A percentile compares a stretch with the other conserved stretches of the same genome.
Conservation (phyloP, 768 basidiomycete genomes). For the Amanita pallidorosea region DNA sequence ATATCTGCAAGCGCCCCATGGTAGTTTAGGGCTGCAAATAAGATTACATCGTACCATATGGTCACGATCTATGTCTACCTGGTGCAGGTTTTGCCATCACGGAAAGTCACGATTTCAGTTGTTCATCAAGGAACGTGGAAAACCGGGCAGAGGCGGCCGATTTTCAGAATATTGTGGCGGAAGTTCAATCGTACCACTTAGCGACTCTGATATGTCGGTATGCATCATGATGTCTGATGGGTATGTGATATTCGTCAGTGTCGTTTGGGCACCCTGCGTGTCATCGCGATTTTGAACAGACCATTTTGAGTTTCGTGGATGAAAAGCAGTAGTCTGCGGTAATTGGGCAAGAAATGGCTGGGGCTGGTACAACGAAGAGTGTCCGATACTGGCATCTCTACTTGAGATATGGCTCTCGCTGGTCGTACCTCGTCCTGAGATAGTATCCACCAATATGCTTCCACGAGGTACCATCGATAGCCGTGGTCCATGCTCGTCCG, state of each 20-base stretch:
- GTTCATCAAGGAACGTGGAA: constrained; percentile 7
- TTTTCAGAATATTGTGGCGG: constrained; percentile 21
- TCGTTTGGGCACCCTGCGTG: background rate
- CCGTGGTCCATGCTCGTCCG: constrained; percentile 10
- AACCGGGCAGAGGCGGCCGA: constrained; percentile 15
- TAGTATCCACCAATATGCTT: background rate
- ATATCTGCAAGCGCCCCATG: background rate
- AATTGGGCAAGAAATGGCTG: background rate
- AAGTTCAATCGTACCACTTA: constrained; percentile 14
- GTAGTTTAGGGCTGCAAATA: background rate
- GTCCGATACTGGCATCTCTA: background rate
- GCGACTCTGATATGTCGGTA: constrained; percentile 17
- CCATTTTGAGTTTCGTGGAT: constrained; percentile 1
- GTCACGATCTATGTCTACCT: background rate
- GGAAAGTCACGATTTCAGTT: background rate
- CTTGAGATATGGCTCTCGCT: background rate
- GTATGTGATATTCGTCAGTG: background rate
- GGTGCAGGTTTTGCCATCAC: background rate
- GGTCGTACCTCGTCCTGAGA: background rate
- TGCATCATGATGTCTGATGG: constrained; percentile 15
- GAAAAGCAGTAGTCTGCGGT: background rate
- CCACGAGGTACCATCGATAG: background rate
- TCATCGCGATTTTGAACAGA: background rate
- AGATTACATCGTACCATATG: background rate
- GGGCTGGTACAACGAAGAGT: background rate